Evolutionary conservation across 768 basidiomycete species (phyloP).

Genomic region (Kwoniella heveanensis): DNA sequence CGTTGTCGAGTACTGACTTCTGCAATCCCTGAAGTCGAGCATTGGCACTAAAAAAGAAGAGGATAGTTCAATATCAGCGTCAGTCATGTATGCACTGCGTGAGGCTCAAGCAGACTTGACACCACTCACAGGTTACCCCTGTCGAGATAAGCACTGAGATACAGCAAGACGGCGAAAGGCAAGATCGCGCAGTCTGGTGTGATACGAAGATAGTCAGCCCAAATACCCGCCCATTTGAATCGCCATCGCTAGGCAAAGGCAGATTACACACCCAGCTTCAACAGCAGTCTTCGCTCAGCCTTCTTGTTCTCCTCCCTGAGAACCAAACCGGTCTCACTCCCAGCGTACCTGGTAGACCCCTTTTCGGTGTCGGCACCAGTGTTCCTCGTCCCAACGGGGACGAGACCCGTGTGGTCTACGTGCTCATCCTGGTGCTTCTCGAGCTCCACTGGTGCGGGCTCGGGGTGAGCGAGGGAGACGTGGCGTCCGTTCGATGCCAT

Average conservation of each 20-base stretch:
- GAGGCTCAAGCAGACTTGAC: no score
- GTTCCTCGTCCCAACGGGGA: slow-evolving; percentile 23
- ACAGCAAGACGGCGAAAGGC: slow-evolving; percentile 57
- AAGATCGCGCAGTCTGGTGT: slow-evolving; percentile 42
- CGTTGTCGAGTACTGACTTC: slow-evolving; percentile 44
- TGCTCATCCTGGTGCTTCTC: slow-evolving; percentile 25
- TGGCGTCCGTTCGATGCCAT: slow-evolving; percentile 9
- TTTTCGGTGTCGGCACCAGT: slow-evolving; percentile 40
- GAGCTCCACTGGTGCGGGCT: background rate
- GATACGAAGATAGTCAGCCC: background rate
- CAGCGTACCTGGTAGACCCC: slow-evolving; percentile 32
- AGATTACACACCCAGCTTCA: slow-evolving; percentile 41
- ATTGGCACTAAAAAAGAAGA: slow-evolving; percentile 38
- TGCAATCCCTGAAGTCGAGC: slow-evolving; percentile 55
- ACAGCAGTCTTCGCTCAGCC: slow-evolving; percentile 39
- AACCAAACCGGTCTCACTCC: slow-evolving; percentile 27
- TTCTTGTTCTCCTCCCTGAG: slow-evolving; percentile 29
- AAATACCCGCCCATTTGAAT: no score
- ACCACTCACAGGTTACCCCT: slow-evolving; percentile 56
- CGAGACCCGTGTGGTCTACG: slow-evolving; percentile 12
- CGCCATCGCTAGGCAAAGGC: no score
- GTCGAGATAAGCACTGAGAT: slow-evolving; percentile 58
- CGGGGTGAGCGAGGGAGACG: slow-evolving; percentile 17
- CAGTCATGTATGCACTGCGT: no score
- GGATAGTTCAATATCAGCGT: slow-evolving; percentile 3